Percentiles rank a stretch among this genome's conserved stretches.
Conservation (phyloP, 208 protist genomes). For the Crithidia thermophila region DNA sequence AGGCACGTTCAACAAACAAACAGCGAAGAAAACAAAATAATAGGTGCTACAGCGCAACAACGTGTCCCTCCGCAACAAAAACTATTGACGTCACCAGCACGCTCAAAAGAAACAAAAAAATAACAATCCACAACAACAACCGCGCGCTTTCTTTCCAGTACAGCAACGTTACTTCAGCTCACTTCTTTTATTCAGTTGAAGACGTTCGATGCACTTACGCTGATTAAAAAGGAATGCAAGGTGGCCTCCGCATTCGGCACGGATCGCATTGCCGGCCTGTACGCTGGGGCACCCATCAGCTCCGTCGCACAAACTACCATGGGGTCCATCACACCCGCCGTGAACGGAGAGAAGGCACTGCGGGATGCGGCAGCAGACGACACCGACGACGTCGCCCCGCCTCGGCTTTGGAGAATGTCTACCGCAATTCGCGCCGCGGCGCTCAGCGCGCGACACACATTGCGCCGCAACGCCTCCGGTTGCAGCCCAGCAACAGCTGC, state of each 20-base stretch:
- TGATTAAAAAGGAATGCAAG: slow-evolving; percentile 16
- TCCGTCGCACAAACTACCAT: slow-evolving; percentile 51
- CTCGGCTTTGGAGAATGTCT: slow-evolving; percentile 18
- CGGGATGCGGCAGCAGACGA: not conserved
- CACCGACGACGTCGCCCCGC: not conserved
- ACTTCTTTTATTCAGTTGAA: too few relatives aligned
- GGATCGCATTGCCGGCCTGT: not conserved
- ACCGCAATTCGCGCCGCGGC: slow-evolving; percentile 29
- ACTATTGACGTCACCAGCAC: too few relatives aligned
- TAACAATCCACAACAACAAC: not conserved
- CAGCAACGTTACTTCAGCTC: too few relatives aligned
- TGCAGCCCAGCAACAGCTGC: not conserved
- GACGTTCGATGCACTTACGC: not conserved
- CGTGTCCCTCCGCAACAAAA: too few relatives aligned
- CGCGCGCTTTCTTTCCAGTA: too few relatives aligned
- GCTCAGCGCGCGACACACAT: slow-evolving; percentile 31
- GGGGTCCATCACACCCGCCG: slow-evolving; percentile 71
- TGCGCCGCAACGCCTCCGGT: slow-evolving; percentile 4
- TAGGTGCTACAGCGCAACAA: not conserved
- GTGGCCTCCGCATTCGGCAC: slow-evolving; percentile 15
- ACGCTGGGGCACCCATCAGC: slow-evolving; percentile 36
- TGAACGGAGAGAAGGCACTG: slow-evolving; percentile 36
- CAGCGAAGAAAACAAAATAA: slow-evolving; percentile 1
- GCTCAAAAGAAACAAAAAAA: not conserved
- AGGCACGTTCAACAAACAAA: too few relatives aligned